These are phyloP conservation scores for Heteromeles arbutifolia DNA, from an alignment of 306 rosid species.

Conservation along the genomic window DNA sequence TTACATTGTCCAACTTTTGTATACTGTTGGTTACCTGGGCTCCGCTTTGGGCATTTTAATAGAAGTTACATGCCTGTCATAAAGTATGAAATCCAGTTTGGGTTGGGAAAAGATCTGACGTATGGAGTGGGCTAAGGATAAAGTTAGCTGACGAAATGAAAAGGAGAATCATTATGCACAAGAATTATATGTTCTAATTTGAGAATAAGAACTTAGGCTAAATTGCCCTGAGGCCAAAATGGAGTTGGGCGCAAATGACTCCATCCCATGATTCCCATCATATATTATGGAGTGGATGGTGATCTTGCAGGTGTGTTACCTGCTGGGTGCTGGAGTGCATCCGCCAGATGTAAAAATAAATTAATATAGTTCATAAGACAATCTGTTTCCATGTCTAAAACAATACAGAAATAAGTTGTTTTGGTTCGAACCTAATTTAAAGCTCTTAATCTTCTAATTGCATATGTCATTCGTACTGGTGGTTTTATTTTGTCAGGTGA, in stretches of 20 bases:
- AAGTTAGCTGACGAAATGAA: too few species aligned
- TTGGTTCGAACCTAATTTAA: not conserved
- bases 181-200: too few species aligned
- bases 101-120: not conserved
- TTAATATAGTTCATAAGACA: not conserved
- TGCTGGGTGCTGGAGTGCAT: not conserved
- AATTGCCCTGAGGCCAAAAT: not conserved
- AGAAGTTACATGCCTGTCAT: not conserved
- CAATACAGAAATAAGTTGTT: not conserved
- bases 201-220: not conserved
- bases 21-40: not conserved
- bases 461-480: not conserved
- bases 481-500: conserved; percentile 55
- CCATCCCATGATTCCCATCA: not conserved
- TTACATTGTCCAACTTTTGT: not conserved
- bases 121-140: not conserved
- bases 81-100: not conserved
- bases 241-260: not conserved
- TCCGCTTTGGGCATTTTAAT: not conserved
- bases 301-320: not conserved
- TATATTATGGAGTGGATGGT: not conserved
- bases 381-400: not conserved
- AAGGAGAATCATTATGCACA: too few species aligned
- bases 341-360: not conserved
- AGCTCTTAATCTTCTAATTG: not conserved